phyloP scores from a whole-genome alignment of 345 rosid species.

The Ricinus communis region DNA sequence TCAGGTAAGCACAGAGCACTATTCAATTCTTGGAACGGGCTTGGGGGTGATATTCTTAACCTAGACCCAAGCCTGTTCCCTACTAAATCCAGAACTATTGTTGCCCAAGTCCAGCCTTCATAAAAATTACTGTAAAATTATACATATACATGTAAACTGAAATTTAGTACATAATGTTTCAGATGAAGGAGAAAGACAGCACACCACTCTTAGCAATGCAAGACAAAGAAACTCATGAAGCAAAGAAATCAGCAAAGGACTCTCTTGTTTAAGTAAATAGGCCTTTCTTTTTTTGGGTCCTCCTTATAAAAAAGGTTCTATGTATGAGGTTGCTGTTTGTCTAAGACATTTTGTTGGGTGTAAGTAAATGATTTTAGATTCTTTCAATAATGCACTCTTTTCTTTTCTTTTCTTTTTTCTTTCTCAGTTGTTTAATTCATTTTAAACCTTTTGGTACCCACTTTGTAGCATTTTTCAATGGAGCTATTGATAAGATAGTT shows the following conservation, averaged over 20 bases:
- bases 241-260: constrained; percentile 61
- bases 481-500: too few species aligned
- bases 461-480: too few species aligned
- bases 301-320: not conserved
- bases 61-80: too few species aligned
- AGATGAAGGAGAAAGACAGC: constrained; percentile 82
- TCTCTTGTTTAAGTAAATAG: constrained; percentile 51
- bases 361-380: constrained; percentile 29
- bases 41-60: too few species aligned
- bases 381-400: constrained; percentile 27
- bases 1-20: too few species aligned
- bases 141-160: too few species aligned
- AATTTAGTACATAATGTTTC: constrained; percentile 6
- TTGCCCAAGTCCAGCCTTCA: too few species aligned
- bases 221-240: constrained; percentile 74
- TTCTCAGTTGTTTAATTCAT: not conserved
- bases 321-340: constrained; percentile 9
- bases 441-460: too few species aligned
- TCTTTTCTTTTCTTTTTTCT: not conserved
- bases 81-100: too few species aligned
- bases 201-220: constrained; percentile 57
- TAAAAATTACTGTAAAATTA: too few species aligned
- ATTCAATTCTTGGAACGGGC: too few species aligned
- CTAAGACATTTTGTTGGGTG: constrained; percentile 17
- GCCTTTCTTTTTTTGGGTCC: not conserved